A percentile compares a stretch with the other conserved stretches of the same genome.
These are phyloP conservation scores for Cystofilobasidium capitatum DNA, from an alignment of 768 basidiomycete species.

Conservation along the genomic window DNA sequence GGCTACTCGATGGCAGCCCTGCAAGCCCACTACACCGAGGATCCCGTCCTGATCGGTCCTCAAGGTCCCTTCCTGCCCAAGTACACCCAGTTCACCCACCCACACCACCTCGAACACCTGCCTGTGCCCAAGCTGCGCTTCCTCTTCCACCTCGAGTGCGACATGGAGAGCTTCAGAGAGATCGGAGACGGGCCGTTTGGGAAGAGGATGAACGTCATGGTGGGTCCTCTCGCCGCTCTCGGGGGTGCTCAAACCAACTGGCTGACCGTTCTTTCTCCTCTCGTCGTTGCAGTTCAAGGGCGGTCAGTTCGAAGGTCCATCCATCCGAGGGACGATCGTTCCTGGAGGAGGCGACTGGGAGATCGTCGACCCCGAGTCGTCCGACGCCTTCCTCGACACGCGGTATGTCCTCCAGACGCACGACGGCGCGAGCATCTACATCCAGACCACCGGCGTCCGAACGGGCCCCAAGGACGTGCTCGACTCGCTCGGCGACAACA, in stretches of 20 bases:
- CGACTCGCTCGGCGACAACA: slow-evolving; percentile 31
- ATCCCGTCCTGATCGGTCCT: not conserved
- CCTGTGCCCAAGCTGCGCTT: slow-evolving; percentile 28
- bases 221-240: slow-evolving; percentile 13
- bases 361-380: slow-evolving; percentile 49
- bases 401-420: slow-evolving; percentile 32
- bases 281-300: slow-evolving; percentile 26
- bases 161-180: slow-evolving; percentile 29
- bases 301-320: slow-evolving; percentile 31
- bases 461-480: slow-evolving; percentile 32
- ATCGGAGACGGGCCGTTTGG: slow-evolving; percentile 32
- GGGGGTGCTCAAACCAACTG: not conserved
- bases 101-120: slow-evolving; percentile 25
- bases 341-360: slow-evolving; percentile 34
- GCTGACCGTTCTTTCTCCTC: not conserved
- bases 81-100: slow-evolving; percentile 29
- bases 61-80: slow-evolving; percentile 13
- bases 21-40: too few species aligned
- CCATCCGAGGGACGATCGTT: slow-evolving; percentile 28
- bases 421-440: slow-evolving; percentile 30
- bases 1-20: too few species aligned
- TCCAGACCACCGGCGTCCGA: slow-evolving; percentile 33
- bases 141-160: slow-evolving; percentile 33
- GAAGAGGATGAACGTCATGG: slow-evolving; percentile 30
- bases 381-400: slow-evolving; percentile 30